A percentile compares a stretch with the other conserved stretches of the same genome.
These are phyloP conservation scores for Melanogaster broomeanus DNA, from an alignment of 768 basidiomycete genomes.

Conservation along the genomic window DNA sequence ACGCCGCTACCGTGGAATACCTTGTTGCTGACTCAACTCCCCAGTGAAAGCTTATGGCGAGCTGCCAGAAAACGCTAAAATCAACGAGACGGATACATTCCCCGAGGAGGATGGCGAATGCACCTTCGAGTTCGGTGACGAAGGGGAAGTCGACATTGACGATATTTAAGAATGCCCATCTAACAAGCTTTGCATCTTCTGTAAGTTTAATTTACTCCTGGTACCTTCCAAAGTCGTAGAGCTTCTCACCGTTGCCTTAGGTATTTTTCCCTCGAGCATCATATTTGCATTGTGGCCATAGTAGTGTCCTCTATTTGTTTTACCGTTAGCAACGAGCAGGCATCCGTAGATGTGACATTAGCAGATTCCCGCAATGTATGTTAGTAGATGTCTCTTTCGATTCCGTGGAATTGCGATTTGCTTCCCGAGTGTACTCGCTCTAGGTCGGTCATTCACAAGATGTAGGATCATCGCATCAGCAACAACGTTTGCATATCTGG, in stretches of 20 bases:
- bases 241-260: conserved; percentile 7
- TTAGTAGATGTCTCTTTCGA: conserved; percentile 12
- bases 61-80: conserved; percentile 93
- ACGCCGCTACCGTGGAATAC: background rate
- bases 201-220: conserved; percentile 10
- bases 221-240: background rate
- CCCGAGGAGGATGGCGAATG: conserved; percentile 90
- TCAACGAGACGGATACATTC: conserved; percentile 94
- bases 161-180: conserved; percentile 60
- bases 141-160: conserved; percentile 87
- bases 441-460: background rate
- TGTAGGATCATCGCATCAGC: conserved; percentile 32
- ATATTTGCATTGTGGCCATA: conserved; percentile 10
- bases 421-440: background rate
- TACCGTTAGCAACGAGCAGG: conserved; percentile 13
- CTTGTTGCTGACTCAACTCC: conserved; percentile 9
- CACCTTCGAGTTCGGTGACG: conserved; percentile 88
- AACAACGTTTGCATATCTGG: conserved; percentile 71
- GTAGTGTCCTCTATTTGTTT: conserved; percentile 5
- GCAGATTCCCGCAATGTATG: conserved; percentile 17
- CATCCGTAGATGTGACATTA: conserved; percentile 28
- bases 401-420: conserved; percentile 3
- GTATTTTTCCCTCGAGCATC: conserved; percentile 13
- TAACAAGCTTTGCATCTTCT: conserved; percentile 8
- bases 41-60: conserved; percentile 97